Base-by-base conservation (phyloP, 78 protist species). In the Cavenderia fasciculata region DNA sequence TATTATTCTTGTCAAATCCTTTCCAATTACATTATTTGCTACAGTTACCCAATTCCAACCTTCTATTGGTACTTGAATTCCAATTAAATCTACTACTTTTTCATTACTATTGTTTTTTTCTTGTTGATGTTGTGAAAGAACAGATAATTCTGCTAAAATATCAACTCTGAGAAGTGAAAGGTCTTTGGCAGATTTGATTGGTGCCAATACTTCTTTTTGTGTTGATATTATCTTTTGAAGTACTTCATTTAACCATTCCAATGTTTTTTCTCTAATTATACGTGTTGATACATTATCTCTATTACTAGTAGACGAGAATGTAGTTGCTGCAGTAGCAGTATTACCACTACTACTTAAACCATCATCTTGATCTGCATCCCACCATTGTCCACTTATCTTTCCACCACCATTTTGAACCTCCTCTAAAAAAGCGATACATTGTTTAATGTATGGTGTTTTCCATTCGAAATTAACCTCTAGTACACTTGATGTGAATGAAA, bases 401-500 rank as follows among this genome's bases (percentile, higher is more conserved):
- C 33, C 19, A 51, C 4, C 46, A 8, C 82, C 66, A 73, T 54
- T 73, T 12, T 63, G 10, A 36, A 73, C 51, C 18, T 73, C 41
- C 14, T 61, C 54, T 27, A 52, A 82, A 31, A 43, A 61, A 2
- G 21, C 61, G 27, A 82, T 46, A 16, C 72, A 56, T 57, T 57
- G 69, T 59, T 65, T 41, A 23, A 82, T 27, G 44, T 68, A 82
- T 4, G 90, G 90, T 33, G 79, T 40, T 62, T 40, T 68, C 90
- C 90, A 82, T 33, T 62, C 56, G 27, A 82, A 82, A 21, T 59
- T 34, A 18, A 33, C 18, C 33, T 82, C 90, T 31, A 82, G 57
- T 19, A 47, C 27, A 25, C 79, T 68, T 40, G 90, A 82, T 68
- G 90, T 82, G n/a, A 82, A 82, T 16, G 74, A 40, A 18, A 82